Percentiles rank a stretch among this genome's conserved stretches.
Conservation (phyloP, 208 protist species). For the Trichomonas vaginalis region DNA sequence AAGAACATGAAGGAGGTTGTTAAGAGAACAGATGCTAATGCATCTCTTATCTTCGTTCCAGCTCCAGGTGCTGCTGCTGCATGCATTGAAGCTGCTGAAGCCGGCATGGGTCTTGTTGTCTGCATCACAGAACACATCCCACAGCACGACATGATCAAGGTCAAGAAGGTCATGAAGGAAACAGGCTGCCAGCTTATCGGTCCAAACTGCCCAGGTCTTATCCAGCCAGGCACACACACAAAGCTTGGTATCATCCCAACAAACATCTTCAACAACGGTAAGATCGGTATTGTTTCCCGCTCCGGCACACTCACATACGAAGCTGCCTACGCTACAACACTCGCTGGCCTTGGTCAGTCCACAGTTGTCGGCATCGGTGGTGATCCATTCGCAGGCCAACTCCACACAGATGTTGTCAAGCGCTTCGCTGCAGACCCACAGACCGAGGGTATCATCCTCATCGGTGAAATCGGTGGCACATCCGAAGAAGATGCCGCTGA, state of each 20-base stretch:
- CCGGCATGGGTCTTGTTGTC: slow-evolving; percentile 82
- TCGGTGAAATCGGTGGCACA: slow-evolving; percentile 87
- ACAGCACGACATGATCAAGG: slow-evolving; percentile 70
- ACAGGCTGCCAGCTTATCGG: slow-evolving; percentile 64
- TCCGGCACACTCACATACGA: slow-evolving; percentile 98
- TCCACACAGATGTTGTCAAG: slow-evolving; percentile 91
- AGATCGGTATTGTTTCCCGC: slow-evolving; percentile 92
- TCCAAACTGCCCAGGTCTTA: slow-evolving; percentile 82
- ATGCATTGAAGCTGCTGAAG: slow-evolving; percentile 82
- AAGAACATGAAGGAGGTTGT: slow-evolving; percentile 59
- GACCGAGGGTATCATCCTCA: slow-evolving; percentile 69
- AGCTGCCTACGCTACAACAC: slow-evolving; percentile 90
- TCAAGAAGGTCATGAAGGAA: slow-evolving; percentile 26
- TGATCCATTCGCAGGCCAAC: slow-evolving; percentile 97
- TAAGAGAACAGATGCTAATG: slow-evolving; percentile 66
- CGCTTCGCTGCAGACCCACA: slow-evolving; percentile 81
- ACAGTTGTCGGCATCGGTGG: slow-evolving; percentile 40
- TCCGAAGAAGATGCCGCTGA: slow-evolving; percentile 90
- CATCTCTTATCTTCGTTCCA: slow-evolving; percentile 89
- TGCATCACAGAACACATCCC: slow-evolving; percentile 96
- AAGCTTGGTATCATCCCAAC: slow-evolving; percentile 99
- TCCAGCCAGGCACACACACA: slow-evolving; percentile 73
- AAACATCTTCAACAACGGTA: slow-evolving; percentile 86
- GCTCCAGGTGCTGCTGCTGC: slow-evolving; percentile 71
- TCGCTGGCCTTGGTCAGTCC: slow-evolving; percentile 60